These are phyloP conservation scores for Citrus medica DNA, from an alignment of 345 rosid species.

Conservation along the genomic window DNA sequence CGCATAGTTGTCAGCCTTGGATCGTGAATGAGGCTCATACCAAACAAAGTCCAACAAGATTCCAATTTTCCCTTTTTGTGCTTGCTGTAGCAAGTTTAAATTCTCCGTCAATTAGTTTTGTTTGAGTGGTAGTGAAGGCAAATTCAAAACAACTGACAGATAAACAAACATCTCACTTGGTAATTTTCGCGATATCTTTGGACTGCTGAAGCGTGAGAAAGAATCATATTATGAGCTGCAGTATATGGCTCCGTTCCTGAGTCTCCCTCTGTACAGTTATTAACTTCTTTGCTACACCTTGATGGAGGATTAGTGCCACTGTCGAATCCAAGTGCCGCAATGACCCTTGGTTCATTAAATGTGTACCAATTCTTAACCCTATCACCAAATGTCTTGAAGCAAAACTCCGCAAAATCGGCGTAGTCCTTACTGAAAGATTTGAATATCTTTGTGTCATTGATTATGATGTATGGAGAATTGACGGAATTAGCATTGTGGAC, in stretches of 20 bases:
- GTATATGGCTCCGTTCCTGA: slow-evolving; percentile 63
- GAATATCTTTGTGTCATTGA: too few species aligned
- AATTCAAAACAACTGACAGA: neutral
- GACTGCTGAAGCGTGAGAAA: slow-evolving; percentile 58
- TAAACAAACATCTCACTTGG: slow-evolving; percentile 21
- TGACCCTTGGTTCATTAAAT: slow-evolving; percentile 59
- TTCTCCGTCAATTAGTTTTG: neutral
- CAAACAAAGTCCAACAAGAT: slow-evolving; percentile 60
- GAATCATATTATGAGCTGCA: slow-evolving; percentile 53
- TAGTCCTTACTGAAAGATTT: slow-evolving; percentile 44
- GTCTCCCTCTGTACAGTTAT: slow-evolving; percentile 52
- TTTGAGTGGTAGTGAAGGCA: neutral
- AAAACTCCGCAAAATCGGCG: slow-evolving; percentile 57
- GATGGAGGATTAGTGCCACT: slow-evolving; percentile 50
- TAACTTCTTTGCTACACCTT: slow-evolving; percentile 52
- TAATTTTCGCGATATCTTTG: slow-evolving; percentile 52
- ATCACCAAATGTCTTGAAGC: slow-evolving; percentile 62
- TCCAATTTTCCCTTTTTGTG: slow-evolving; percentile 60
- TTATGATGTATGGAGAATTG: too few species aligned
- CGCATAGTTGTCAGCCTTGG: slow-evolving; percentile 51
- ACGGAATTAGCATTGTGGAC: too few species aligned
- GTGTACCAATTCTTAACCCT: slow-evolving; percentile 71
- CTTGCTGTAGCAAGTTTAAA: slow-evolving; percentile 22
- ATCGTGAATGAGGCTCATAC: slow-evolving; percentile 56
- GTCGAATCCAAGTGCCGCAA: slow-evolving; percentile 60